These are phyloP conservation scores for Candida methanosorbosa DNA, from an alignment of 805 yeast species.

Conservation along the genomic window DNA sequence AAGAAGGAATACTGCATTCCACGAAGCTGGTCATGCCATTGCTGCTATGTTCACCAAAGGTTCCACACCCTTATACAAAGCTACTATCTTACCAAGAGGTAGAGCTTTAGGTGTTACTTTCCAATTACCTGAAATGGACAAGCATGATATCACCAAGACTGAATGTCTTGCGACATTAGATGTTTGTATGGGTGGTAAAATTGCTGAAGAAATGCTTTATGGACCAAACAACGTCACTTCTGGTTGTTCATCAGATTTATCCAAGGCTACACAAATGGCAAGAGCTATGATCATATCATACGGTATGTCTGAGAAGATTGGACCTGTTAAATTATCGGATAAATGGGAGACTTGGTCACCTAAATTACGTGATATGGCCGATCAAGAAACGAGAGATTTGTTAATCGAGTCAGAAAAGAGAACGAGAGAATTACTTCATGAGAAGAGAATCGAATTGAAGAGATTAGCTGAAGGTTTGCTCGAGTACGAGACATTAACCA, in stretches of 20 bases:
- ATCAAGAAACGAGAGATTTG: constrained; percentile 76
- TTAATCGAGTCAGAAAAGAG: constrained; percentile 72
- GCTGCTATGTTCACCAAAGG: constrained; percentile 94
- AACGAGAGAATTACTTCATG: constrained; percentile 58
- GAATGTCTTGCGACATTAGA: constrained; percentile 90
- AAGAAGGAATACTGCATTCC: constrained; percentile 90
- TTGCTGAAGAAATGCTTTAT: constrained; percentile 89
- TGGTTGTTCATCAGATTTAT: constrained; percentile 90
- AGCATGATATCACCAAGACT: constrained; percentile 81
- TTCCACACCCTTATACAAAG: constrained; percentile 93
- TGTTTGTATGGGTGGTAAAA: constrained; percentile 98
- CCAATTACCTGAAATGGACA: constrained; percentile 97
- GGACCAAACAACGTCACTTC: constrained; percentile 91
- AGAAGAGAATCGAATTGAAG: constrained; percentile 61
- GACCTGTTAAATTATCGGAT: constrained; percentile 85
- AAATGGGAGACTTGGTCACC: constrained; percentile 96
- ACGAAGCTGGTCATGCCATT: constrained; percentile 99
- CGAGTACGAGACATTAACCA: constrained; percentile 90
- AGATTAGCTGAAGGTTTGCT: constrained; percentile 87
- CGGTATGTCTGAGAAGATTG: constrained; percentile 92
- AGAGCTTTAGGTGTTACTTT: constrained; percentile 94
- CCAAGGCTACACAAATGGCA: constrained; percentile 86
- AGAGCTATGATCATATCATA: constrained; percentile 94
- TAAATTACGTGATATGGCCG: constrained; percentile 80
- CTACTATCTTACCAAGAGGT: constrained; percentile 95